phyloP scores from a whole-genome alignment of 2,329 filamentous ascomycete genomes.

The Drechslerella coelobrocha region DNA sequence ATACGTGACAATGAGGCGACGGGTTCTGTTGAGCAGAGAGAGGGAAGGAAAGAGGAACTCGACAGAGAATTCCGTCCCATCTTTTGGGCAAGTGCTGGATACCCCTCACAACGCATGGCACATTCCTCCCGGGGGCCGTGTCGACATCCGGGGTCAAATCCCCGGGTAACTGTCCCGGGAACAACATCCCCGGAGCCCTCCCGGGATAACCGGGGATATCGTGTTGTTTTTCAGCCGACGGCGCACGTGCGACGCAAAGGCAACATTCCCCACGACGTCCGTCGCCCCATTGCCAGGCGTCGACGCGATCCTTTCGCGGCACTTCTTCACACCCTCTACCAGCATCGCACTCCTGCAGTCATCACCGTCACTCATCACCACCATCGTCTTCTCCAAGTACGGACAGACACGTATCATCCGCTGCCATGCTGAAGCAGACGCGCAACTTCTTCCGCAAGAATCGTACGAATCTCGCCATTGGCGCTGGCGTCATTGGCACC shows the following conservation, averaged over 20 bases:
- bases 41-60: background rate
- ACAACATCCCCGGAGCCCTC: no score
- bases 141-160: background rate
- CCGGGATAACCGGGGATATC: background rate
- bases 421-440: constrained; percentile 71
- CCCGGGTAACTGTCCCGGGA: background rate
- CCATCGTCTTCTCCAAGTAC: background rate
- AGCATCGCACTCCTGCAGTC: constrained; percentile 10
- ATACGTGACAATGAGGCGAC: background rate
- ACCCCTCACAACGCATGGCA: background rate
- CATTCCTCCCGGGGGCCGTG: background rate
- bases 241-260: constrained; percentile 1
- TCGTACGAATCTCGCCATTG: constrained; percentile 85
- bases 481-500: constrained; percentile 82
- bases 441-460: constrained; percentile 93
- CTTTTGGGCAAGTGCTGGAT: background rate
- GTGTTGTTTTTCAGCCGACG: constrained; percentile 2
- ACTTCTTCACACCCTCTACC: background rate
- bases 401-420: constrained; percentile 1
- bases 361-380: constrained; percentile 31
- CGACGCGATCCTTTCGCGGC: constrained; percentile 1
- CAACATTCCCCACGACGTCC: background rate
- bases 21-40: background rate
- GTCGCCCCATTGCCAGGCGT: background rate
- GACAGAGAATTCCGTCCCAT: constrained; percentile 5